A percentile compares a stretch with the other conserved stretches of the same genome.
Conservation (phyloP, 805 yeast genomes). For the Lipomyces starkeyi region DNA sequence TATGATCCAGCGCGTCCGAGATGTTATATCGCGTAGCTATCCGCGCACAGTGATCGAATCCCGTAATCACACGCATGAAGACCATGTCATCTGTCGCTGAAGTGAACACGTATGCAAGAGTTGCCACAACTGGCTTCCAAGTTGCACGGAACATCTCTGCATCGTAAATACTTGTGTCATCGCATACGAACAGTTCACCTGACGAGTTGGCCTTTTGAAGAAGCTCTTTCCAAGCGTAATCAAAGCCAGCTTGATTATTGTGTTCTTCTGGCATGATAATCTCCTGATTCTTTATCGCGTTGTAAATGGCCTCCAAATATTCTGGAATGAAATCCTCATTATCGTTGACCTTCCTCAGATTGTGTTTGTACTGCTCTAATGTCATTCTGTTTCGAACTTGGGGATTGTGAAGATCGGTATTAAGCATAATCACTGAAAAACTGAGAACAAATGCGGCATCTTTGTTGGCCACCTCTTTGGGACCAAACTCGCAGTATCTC, state of each 20-base stretch:
- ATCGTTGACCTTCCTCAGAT: constrained; percentile 78
- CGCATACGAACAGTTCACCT: constrained; percentile 34
- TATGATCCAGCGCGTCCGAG: constrained; percentile 62
- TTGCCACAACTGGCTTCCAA: constrained; percentile 69
- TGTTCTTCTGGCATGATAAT: constrained; percentile 98
- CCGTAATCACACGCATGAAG: constrained; percentile 82
- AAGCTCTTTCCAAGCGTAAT: constrained; percentile 60
- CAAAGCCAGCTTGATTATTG: constrained; percentile 90
- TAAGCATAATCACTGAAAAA: constrained; percentile 88
- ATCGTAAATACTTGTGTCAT: constrained; percentile 61
- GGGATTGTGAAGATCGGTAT: constrained; percentile 91
- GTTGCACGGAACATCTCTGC: constrained; percentile 68
- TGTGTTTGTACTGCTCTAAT: constrained; percentile 76
- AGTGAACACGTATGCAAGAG: constrained; percentile 77
- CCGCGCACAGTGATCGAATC: constrained; percentile 81
- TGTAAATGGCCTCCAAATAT: constrained; percentile 81
- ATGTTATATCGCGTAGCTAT: constrained; percentile 72
- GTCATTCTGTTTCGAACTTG: constrained; percentile 91
- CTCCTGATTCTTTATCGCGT: constrained; percentile 81
- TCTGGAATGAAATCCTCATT: constrained; percentile 80
- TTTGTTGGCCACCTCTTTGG: constrained; percentile 70
- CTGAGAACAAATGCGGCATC: constrained; percentile 93
- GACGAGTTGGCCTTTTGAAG: constrained; percentile 41
- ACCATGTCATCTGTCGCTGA: constrained; percentile 91
- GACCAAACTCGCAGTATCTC: constrained; percentile 72